Conservation (phyloP, 805 yeast species). For the Yarrowia keelungensis region DNA sequence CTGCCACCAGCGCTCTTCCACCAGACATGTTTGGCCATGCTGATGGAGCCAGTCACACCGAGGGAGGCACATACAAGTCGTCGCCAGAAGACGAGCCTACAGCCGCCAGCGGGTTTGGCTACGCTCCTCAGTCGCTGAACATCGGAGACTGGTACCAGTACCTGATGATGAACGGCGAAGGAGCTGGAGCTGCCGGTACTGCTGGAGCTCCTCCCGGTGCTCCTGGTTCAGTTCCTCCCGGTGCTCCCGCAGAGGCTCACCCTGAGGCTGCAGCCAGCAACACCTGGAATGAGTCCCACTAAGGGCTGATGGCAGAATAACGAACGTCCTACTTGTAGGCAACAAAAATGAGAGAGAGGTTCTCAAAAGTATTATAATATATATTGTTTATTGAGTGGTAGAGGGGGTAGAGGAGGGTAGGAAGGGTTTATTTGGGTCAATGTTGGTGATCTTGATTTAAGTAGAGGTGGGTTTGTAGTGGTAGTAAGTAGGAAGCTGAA, state of each 20-base stretch:
- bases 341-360: not conserved
- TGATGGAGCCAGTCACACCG: slow-evolving; percentile 7
- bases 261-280: not conserved
- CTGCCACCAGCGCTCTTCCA: slow-evolving; percentile 1
- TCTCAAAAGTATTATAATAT: slow-evolving; percentile 12
- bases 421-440: too few species aligned
- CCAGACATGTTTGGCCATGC: slow-evolving; percentile 32
- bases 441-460: too few species aligned
- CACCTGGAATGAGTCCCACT: slow-evolving; percentile 19
- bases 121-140: slow-evolving; percentile 49
- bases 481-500: too few species aligned
- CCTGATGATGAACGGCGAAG: slow-evolving; percentile 43
- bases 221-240: slow-evolving; percentile 12
- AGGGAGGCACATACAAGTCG: slow-evolving; percentile 39
- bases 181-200: not conserved
- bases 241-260: slow-evolving; percentile 20
- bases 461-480: too few species aligned
- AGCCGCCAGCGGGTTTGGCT: slow-evolving; percentile 17
- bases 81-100: slow-evolving; percentile 41
- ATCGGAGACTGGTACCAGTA: slow-evolving; percentile 54
- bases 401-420: not conserved
- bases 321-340: not conserved
- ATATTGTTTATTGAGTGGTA: not conserved
- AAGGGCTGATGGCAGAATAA: not conserved
- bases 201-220: slow-evolving; percentile 14